These are phyloP conservation scores for Talaromyces liani DNA, from an alignment of 495 filamentous ascomycete genomes.

Conservation along the genomic window DNA sequence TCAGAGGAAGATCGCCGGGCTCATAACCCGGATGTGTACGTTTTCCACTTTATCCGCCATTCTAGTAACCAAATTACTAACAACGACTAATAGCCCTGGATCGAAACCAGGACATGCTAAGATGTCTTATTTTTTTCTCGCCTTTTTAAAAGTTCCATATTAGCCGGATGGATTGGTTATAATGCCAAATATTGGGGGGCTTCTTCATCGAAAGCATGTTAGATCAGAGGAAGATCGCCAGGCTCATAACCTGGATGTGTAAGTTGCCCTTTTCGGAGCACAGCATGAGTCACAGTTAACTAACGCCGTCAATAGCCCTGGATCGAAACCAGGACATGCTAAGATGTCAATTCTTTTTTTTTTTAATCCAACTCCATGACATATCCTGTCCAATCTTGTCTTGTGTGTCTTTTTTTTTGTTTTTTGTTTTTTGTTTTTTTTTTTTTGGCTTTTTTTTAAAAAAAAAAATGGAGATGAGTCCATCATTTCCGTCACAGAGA, in stretches of 20 bases:
- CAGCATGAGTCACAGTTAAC: no score
- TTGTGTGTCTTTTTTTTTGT: no score
- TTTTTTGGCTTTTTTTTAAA: no score
- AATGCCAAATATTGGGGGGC: neutral
- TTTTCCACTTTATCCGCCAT: no score
- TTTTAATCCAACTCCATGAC: neutral
- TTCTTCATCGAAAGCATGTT: neutral
- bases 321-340: neutral
- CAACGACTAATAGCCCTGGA: neutral
- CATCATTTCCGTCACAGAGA: neutral
- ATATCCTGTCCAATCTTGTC: no score
- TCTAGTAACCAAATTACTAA: no score
- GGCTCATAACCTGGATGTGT: neutral
- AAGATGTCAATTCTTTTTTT: neutral
- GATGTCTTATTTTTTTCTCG: neutral
- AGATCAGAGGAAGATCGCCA: neutral
- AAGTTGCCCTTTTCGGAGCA: no score
- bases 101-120: neutral
- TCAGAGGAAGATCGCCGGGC: neutral
- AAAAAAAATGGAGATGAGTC: neutral
- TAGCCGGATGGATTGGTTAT: neutral
- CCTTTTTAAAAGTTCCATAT: neutral
- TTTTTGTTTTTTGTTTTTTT: neutral
- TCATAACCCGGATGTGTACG: neutral
- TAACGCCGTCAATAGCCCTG: neutral